A percentile compares a stretch with the other conserved stretches of the same genome.
phyloP scores from a whole-genome alignment of 2,329 filamentous ascomycete species.

The Colletotrichum aenigma region DNA sequence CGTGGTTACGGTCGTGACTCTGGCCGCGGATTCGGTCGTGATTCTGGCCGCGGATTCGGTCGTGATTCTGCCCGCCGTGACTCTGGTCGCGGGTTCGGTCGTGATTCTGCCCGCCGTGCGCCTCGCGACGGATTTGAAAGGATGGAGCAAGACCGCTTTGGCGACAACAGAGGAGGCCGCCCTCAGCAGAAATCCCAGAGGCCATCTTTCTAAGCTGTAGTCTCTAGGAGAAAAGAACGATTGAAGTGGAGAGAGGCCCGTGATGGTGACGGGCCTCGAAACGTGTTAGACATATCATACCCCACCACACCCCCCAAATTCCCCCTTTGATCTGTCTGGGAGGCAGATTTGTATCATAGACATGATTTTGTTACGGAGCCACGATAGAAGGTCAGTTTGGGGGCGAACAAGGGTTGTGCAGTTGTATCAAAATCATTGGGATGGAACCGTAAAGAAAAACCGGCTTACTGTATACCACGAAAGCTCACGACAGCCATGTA shows the following conservation, averaged over 20 bases:
- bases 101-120: background rate
- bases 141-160: conserved; percentile 3
- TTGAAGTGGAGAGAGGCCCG: background rate
- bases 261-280: background rate
- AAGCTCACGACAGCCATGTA: conserved; percentile 5
- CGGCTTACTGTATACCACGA: background rate
- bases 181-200: background rate
- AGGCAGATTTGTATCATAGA: conserved; percentile 10
- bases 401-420: background rate
- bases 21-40: conserved; percentile 10
- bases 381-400: background rate
- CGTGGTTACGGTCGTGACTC: conserved; percentile 6
- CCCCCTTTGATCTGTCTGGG: conserved; percentile 1
- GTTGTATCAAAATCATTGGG: background rate
- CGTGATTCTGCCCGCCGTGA: background rate
- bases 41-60: conserved; percentile 10
- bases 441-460: background rate
- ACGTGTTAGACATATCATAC: background rate
- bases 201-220: background rate
- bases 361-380: background rate
- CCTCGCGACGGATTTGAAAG: conserved; percentile 9
- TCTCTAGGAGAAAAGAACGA: background rate
- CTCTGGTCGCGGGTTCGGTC: conserved; percentile 12
- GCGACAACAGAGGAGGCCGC: background rate
- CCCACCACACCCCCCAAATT: background rate